A percentile compares a stretch with the other conserved stretches of the same genome.
phyloP scores from a whole-genome alignment of 75 land plant genomes.

The Cunninghamia lanceolata region DNA sequence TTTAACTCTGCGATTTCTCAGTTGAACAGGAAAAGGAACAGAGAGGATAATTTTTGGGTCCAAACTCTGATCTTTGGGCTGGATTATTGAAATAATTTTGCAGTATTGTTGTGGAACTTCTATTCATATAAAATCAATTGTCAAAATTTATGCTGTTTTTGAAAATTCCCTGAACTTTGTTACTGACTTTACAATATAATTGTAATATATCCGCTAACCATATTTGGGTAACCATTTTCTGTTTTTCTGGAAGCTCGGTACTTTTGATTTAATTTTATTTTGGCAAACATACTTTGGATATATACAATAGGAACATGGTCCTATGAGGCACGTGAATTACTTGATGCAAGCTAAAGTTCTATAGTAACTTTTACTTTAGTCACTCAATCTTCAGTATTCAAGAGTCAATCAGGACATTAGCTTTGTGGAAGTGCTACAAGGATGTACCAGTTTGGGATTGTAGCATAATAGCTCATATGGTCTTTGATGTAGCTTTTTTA shows the following conservation, averaged over 20 bases:
- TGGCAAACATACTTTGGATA: neutral
- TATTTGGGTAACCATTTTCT: neutral
- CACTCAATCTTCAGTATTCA: neutral
- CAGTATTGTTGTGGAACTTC: too few relatives aligned
- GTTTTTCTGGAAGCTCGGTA: neutral
- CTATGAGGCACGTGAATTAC: neutral
- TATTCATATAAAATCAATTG: too few relatives aligned
- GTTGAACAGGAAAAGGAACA: too few relatives aligned
- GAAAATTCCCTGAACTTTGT: neutral
- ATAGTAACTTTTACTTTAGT: neutral
- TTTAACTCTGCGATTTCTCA: too few relatives aligned
- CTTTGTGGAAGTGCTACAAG: neutral
- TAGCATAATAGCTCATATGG: neutral
- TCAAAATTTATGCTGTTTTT: neutral
- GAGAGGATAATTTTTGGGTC: too few relatives aligned
- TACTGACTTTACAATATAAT: too few relatives aligned
- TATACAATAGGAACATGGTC: too few relatives aligned
- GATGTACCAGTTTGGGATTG: neutral
- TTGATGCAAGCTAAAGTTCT: neutral
- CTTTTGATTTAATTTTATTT: neutral
- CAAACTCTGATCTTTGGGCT: too few relatives aligned
- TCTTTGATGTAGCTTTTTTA: neutral
- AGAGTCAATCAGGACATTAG: neutral
- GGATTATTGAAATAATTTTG: too few relatives aligned
- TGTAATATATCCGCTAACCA: too few relatives aligned